Percentiles rank a stretch among this genome's conserved stretches.
phyloP scores from a whole-genome alignment of 768 basidiomycete genomes.

The Pilatotrama ljubarskyi region DNA sequence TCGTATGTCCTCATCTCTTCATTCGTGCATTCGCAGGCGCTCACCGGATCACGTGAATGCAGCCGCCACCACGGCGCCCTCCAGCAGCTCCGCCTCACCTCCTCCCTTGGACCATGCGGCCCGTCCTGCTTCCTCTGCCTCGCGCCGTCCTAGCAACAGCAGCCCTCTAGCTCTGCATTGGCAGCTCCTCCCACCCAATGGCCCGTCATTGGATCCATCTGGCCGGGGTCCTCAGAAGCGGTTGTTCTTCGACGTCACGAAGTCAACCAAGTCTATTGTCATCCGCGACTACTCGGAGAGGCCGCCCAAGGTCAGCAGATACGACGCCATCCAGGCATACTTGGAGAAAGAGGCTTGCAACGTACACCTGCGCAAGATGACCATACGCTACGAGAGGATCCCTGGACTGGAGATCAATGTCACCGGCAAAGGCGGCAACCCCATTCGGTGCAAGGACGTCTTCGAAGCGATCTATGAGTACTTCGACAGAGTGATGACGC shows the following conservation, averaged over 20 bases:
- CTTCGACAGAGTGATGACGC: constrained; percentile 14
- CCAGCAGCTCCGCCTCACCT: neutral
- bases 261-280: constrained; percentile 6
- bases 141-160: neutral
- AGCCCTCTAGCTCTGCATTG: constrained; percentile 18
- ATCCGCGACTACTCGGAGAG: constrained; percentile 11
- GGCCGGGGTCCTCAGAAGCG: neutral
- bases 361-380: constrained; percentile 18
- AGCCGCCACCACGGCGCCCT: constrained; percentile 7
- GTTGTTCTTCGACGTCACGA: constrained; percentile 19
- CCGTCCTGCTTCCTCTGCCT: neutral
- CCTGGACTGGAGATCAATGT: constrained; percentile 20
- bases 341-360: constrained; percentile 14
- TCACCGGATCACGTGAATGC: neutral
- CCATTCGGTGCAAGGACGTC: constrained; percentile 20
- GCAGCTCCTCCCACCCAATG: constrained; percentile 22
- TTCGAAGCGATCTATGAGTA: constrained; percentile 23
- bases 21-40: neutral
- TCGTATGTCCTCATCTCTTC: neutral
- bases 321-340: neutral
- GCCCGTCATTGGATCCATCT: neutral
- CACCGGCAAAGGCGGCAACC: constrained; percentile 10
- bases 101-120: neutral
- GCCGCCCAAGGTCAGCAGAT: neutral
- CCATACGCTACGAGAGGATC: constrained; percentile 14